A percentile compares a stretch with the other conserved stretches of the same genome.
These are phyloP conservation scores for Pestalotiopsis sp. DNA, from an alignment of 2,329 filamentous ascomycete species.

Conservation along the genomic window DNA sequence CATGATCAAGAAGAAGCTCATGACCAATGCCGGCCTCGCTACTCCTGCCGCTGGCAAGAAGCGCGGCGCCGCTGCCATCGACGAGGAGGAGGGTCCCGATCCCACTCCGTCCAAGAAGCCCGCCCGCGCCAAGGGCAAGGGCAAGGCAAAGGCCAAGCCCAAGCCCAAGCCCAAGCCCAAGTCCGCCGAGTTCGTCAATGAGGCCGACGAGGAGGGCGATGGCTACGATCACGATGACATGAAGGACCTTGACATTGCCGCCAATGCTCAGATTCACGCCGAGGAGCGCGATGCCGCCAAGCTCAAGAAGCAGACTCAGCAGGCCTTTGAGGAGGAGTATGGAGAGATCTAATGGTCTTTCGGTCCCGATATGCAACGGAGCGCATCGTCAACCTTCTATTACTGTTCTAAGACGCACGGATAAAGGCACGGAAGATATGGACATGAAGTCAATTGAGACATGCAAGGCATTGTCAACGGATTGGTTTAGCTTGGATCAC, in stretches of 20 bases:
- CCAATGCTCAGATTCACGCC: background rate
- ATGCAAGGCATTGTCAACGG: background rate
- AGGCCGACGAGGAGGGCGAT: background rate
- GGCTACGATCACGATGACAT: background rate
- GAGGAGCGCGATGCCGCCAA: background rate
- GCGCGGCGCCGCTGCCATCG: background rate
- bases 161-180: background rate
- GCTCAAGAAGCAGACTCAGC: background rate
- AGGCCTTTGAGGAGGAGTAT: too few species aligned
- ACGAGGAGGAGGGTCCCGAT: background rate
- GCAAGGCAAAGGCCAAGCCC: slow-evolving; percentile 24
- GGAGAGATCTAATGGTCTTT: too few species aligned
- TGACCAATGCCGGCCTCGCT: background rate
- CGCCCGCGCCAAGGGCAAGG: slow-evolving; percentile 25
- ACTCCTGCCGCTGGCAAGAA: background rate
- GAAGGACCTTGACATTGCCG: background rate
- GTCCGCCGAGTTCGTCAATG: background rate
- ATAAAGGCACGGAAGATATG: too few species aligned
- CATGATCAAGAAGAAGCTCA: slow-evolving; percentile 14
- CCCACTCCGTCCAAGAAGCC: background rate
- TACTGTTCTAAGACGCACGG: too few species aligned
- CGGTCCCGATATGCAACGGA: too few species aligned
- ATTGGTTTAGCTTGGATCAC: background rate
- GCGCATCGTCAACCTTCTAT: too few species aligned
- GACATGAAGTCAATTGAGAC: too few species aligned